phyloP scores from a whole-genome alignment of 2,329 filamentous ascomycete species.

The Fonsecaea monophora region DNA sequence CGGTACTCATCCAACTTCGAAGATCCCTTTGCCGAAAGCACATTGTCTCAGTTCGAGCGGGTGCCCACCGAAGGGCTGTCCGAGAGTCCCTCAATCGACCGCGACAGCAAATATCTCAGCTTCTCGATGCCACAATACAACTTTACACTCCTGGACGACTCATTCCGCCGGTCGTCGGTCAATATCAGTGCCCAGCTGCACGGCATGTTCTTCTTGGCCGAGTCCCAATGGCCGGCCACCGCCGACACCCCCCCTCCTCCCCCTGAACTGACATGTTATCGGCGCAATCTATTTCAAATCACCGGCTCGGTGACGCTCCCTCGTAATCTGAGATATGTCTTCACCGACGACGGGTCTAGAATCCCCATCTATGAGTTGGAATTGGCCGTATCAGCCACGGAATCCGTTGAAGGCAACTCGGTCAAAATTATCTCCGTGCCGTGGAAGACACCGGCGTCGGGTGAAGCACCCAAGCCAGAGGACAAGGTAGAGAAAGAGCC shows the following conservation, averaged over 20 bases:
- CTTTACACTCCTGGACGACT: constrained; percentile 66
- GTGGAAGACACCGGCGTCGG: constrained; percentile 91
- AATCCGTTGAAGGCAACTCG: constrained; percentile 89
- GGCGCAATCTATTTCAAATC: constrained; percentile 94
- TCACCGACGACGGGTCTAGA: constrained; percentile 83
- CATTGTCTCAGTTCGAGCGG: constrained; percentile 53
- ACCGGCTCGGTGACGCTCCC: constrained; percentile 86
- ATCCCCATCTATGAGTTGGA: constrained; percentile 84
- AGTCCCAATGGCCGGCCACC: constrained; percentile 67
- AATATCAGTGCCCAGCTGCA: constrained; percentile 68
- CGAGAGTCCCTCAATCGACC: constrained; percentile 66
- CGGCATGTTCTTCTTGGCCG: constrained; percentile 73
- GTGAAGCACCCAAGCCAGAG: constrained; percentile 60
- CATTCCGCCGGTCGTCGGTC: constrained; percentile 61
- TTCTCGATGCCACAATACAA: constrained; percentile 71
- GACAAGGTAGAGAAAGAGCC: constrained; percentile 84
- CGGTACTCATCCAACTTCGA: constrained; percentile 57
- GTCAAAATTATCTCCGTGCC: constrained; percentile 96
- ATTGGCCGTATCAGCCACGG: constrained; percentile 86
- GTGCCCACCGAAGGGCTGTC: constrained; percentile 53
- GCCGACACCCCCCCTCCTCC: constrained; percentile 59
- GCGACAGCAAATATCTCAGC: constrained; percentile 74
- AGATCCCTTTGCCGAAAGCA: constrained; percentile 60
- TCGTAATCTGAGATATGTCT: constrained; percentile 75
- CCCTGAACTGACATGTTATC: constrained; percentile 92